A percentile compares a stretch with the other conserved stretches of the same genome.
Evolutionary conservation across 2,329 filamentous ascomycete species (phyloP).

Genomic region (Sphaerulina musiva): DNA sequence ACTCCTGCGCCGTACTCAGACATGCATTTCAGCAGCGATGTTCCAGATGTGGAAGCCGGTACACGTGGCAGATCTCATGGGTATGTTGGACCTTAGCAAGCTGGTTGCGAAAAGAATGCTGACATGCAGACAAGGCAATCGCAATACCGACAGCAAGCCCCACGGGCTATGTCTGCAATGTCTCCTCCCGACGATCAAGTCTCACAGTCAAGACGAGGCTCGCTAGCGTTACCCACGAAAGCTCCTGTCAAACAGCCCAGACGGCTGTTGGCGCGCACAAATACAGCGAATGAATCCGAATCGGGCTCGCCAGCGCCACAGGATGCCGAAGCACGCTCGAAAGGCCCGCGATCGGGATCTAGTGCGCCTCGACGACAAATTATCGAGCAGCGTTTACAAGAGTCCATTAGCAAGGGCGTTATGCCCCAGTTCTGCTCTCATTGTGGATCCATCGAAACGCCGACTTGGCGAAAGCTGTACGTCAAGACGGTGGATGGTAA

Average conservation of each 20-base stretch:
- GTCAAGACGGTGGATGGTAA: conserved; percentile 66
- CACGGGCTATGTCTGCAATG: conserved; percentile 7
- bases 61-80: background rate
- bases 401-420: conserved; percentile 65
- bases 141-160: background rate
- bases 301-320: conserved; percentile 34
- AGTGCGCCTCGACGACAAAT: conserved; percentile 61
- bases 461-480: conserved; percentile 92
- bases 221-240: conserved; percentile 32
- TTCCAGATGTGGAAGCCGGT: background rate
- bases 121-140: conserved; percentile 3
- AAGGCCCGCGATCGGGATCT: conserved; percentile 35
- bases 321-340: conserved; percentile 28
- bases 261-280: conserved; percentile 29
- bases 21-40: conserved; percentile 6
- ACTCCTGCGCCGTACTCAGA: conserved; percentile 13
- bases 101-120: background rate
- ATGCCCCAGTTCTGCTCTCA: conserved; percentile 87
- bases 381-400: conserved; percentile 51
- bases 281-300: conserved; percentile 29
- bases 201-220: conserved; percentile 27
- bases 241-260: conserved; percentile 28
- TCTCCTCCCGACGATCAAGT: conserved; percentile 14
- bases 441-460: conserved; percentile 90
- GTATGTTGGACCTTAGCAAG: background rate